Evolutionary conservation across 176 grass and related monocot species (phyloP).

Genomic region (Ensete glaucum): DNA sequence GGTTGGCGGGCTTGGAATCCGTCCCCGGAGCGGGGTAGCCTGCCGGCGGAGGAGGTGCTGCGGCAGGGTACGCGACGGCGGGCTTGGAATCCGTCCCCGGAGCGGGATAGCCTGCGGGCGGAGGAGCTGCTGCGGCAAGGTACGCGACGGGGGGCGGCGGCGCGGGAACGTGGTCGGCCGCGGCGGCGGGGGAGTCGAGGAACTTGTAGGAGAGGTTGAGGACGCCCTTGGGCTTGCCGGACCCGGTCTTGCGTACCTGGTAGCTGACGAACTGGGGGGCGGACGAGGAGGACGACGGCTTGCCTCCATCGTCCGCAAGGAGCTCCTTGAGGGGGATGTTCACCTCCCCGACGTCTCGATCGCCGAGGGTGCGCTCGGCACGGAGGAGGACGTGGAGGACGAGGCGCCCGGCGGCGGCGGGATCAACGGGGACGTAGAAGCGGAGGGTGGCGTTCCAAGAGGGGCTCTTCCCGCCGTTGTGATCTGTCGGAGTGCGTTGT

Average conservation of each 20-base stretch:
- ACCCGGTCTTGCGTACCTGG: slow-evolving; percentile 44
- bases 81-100: neutral
- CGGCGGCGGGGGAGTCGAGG: slow-evolving; percentile 13
- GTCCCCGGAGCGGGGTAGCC: neutral
- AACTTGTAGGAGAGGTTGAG: slow-evolving; percentile 62
- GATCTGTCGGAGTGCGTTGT: slow-evolving; percentile 39
- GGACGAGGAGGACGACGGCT: neutral
- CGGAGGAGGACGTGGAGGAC: slow-evolving; percentile 43
- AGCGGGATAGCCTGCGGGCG: neutral
- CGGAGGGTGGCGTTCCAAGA: slow-evolving; percentile 36
- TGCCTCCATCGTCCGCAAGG: too few species aligned
- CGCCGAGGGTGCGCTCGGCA: slow-evolving; percentile 24
- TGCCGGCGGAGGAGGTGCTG: neutral
- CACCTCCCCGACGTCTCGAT: slow-evolving; percentile 56
- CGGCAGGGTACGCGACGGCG: neutral
- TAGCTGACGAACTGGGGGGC: slow-evolving; percentile 42
- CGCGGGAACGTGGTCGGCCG: neutral
- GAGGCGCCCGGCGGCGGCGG: slow-evolving; percentile 20
- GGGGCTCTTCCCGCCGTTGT: slow-evolving; percentile 33
- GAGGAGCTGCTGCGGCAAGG: neutral
- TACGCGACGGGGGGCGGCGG: slow-evolving; percentile 11
- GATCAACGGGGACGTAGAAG: slow-evolving; percentile 25
- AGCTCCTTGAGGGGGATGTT: slow-evolving; percentile 51
- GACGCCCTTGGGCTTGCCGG: slow-evolving; percentile 51
- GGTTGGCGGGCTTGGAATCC: neutral